Base-by-base conservation (phyloP, 257 asterid species). In the Solanum phureja region DNA sequence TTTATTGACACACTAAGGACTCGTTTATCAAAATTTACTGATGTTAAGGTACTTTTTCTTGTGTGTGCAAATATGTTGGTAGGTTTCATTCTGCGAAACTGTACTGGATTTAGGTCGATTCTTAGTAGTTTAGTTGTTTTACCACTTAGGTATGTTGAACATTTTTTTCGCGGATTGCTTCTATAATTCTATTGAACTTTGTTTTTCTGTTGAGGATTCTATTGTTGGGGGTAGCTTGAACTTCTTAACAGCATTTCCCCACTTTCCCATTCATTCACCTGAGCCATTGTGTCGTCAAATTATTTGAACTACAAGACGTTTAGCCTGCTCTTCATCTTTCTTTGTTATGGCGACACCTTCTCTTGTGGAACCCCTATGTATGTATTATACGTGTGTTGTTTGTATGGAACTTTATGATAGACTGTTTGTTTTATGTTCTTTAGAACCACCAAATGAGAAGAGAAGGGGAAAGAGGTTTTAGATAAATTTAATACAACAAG, bases 41-140 rank as follows among this genome's bases (percentile, higher is more conserved):
- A 73, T 37, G 46, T 73, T 34, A 14, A 73, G 82, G 64, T 42
- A 40, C 73, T 89, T 87, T 85, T 76, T 62, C 73, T 60, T 77
- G 13, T 31, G 81, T 72, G 46, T 2, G 24, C 81, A n/a, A 72
- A 21, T 44, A 56, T 81, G 81, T 90, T 94, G 99, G 99, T 95
- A 84, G 98, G 98, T 96, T 88, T 94, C 99, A 8, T 95, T 97
- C 88, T 94, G 98, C 88, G 98, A 95, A 91, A 97, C 98, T 27
- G 98, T 95, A 16, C 95, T 97, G 83, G 99, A 95, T 94, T 23
- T 82, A 95, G 98, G 98, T 95, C 83, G 84, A 83, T 64, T 86
- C 64, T 77, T 40, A 7, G 75, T 60, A 73, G 62, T 46, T 56
- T 75, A 13, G 82, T 31, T 29, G 34, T 29, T 4, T 46, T 37